Base-by-base conservation (phyloP, 2,329 filamentous ascomycete species). In the Ophiocordyceps unilateralis region DNA sequence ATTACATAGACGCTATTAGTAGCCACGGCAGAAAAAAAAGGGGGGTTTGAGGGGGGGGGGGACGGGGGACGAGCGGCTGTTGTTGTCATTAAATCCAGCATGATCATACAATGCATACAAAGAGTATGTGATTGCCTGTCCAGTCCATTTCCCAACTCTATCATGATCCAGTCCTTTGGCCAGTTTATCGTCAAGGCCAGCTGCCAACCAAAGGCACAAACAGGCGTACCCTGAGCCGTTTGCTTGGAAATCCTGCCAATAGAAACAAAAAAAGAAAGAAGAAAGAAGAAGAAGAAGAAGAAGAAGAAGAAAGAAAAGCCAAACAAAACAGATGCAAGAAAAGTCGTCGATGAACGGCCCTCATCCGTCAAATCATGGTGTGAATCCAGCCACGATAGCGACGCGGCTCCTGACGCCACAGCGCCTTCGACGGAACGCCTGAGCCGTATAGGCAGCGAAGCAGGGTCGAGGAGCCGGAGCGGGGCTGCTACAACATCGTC, bases 361-460 rank as follows among this genome's bases (percentile, higher is more conserved):
- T n/a, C n/a, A n/a, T n/a, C n/a, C n/a, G 9, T 41, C 36, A 30
- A 8, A 42, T 36, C 40, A 42, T 45, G 8, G 40, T 23, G 4
- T 45, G 40, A n/a, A 45, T 42, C 43, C 37, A 45, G 5, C 34
- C 28, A n/a, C 37, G 26, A 36, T 40, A 40, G 8, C 41, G 43
- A 15, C 28, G 36, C 21, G 40, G 43, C 26, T 36, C 40, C 20
- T 37, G 34, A 10, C 41, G 36, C 43, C 43, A 45, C 12, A 37
- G 36, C 15, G 40, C 36, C n/a, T 5, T 42, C 17, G 40, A 24
- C 17, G 44, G 32, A 23, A 43, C 38, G 15, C 30, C 44, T 20
- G 44, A 40, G 30, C 39, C 39, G 20, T 45, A 41, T 1, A 45
- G 44, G 20, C 32, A 43, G 11, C 41, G 44, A 5, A 41, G 2